A percentile compares a stretch with the other conserved stretches of the same genome.
Conservation (phyloP, 1,284 basidiomycete genomes). For the Tremellales sp. region DNA sequence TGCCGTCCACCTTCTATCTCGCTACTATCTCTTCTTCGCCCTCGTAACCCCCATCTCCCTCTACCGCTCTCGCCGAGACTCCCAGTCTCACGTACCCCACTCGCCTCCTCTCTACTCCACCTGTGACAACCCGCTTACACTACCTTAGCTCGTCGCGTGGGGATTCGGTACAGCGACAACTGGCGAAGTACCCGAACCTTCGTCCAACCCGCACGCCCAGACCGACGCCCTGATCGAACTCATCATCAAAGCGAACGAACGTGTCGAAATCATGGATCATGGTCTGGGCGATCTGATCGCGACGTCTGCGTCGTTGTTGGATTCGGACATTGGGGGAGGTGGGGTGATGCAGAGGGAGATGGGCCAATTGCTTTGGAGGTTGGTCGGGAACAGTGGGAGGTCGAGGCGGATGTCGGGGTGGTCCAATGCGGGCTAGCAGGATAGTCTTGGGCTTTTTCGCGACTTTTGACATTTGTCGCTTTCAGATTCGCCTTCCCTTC, state of each 20-base stretch:
- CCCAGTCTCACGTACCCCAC: no score
- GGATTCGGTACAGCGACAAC: conserved; percentile 11
- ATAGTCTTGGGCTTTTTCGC: no score
- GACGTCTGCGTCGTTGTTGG: conserved; percentile 1
- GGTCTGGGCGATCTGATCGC: conserved; percentile 4
- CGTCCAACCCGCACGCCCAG: background rate
- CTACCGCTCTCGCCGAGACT: no score
- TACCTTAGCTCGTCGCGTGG: conserved; percentile 27
- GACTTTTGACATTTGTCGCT: no score
- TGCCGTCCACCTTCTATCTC: background rate
- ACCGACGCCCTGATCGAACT: background rate
- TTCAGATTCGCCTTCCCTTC: no score
- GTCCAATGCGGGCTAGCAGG: no score
- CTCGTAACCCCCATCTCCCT: no score
- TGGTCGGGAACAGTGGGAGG: background rate
- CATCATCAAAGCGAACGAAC: background rate
- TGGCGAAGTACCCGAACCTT: conserved; percentile 6
- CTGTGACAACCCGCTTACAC: no score
- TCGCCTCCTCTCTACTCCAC: no score
- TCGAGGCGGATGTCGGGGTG: background rate
- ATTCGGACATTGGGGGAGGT: background rate
- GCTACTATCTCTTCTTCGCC: no score
- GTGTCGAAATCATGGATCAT: background rate
- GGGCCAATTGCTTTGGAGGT: conserved; percentile 4
- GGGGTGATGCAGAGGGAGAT: conserved; percentile 8